These are phyloP conservation scores for Polychaeton citri DNA, from an alignment of 2,329 filamentous ascomycete species.

Conservation along the genomic window DNA sequence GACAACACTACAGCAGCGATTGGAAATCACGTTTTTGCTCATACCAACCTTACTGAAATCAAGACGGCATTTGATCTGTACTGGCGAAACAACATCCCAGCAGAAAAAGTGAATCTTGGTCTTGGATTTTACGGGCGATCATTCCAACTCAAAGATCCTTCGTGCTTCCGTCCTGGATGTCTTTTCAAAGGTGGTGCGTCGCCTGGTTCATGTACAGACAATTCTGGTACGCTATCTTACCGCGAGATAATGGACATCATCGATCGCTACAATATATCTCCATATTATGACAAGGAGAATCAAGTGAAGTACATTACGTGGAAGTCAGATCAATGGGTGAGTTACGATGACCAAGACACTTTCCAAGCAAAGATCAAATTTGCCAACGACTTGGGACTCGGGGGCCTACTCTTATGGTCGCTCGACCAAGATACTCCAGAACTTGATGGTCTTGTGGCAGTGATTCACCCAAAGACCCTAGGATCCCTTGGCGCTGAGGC, in stretches of 20 bases:
- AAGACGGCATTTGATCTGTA: slow-evolving; percentile 28
- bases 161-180: slow-evolving; percentile 10
- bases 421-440: too few relatives aligned
- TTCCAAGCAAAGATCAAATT: slow-evolving; percentile 21
- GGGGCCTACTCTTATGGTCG: too few relatives aligned
- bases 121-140: slow-evolving; percentile 33
- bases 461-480: too few relatives aligned
- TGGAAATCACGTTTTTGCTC: slow-evolving; percentile 22
- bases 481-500: too few relatives aligned
- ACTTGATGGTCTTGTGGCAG: too few relatives aligned
- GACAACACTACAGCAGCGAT: slow-evolving; percentile 18
- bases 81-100: slow-evolving; percentile 31
- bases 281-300: too few relatives aligned
- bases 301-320: slow-evolving; percentile 23
- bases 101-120: slow-evolving; percentile 32
- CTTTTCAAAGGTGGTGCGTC: slow-evolving; percentile 8
- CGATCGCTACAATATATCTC: too few relatives aligned
- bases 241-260: slow-evolving; percentile 25
- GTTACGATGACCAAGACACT: slow-evolving; percentile 26
- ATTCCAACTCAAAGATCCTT: slow-evolving; percentile 16
- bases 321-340: slow-evolving; percentile 25
- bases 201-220: slow-evolving; percentile 17
- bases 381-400: too few relatives aligned
- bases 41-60: slow-evolving; percentile 39
- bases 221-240: slow-evolving; percentile 19